A percentile compares a stretch with the other conserved stretches of the same genome.
phyloP scores from a whole-genome alignment of 768 basidiomycete genomes.

The Auricularia sp. region DNA sequence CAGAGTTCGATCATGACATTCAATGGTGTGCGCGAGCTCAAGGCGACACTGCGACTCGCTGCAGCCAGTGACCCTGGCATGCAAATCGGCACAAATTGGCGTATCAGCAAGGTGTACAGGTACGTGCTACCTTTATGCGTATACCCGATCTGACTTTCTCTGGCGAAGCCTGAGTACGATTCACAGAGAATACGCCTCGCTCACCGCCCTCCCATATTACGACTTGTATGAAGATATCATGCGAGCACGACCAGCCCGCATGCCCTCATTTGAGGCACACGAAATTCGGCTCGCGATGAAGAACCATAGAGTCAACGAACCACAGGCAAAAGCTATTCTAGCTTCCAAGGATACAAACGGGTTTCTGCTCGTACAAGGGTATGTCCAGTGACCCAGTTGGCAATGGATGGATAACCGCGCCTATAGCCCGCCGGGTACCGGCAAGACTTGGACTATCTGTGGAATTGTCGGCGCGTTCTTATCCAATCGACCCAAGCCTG shows the following conservation, averaged over 20 bases:
- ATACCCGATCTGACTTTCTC: conserved; percentile 5
- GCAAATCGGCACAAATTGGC: conserved; percentile 58
- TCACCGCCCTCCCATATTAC: conserved; percentile 74
- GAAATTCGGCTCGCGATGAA: conserved; percentile 60
- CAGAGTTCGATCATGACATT: conserved; percentile 33
- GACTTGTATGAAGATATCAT: conserved; percentile 67
- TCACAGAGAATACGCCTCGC: conserved; percentile 84
- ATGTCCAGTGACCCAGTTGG: conserved; percentile 12
- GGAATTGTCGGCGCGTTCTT: conserved; percentile 83
- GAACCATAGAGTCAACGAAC: conserved; percentile 74
- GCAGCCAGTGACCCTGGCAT: conserved; percentile 48
- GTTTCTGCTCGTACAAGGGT: conserved; percentile 95
- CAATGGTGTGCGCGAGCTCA: conserved; percentile 28
- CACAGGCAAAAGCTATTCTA: conserved; percentile 84
- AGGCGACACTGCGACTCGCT: conserved; percentile 48
- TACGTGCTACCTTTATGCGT: conserved; percentile 25
- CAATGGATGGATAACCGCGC: neutral
- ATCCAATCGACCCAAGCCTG: conserved; percentile 41
- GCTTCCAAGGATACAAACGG: conserved; percentile 62
- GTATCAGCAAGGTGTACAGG: conserved; percentile 74
- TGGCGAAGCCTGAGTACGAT: conserved; percentile 70
- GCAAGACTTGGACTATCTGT: conserved; percentile 97
- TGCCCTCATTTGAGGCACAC: conserved; percentile 30
- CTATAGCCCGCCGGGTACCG: conserved; percentile 87
- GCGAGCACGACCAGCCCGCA: conserved; percentile 46